These are phyloP conservation scores for Lasiodiplodia sp. DNA, from an alignment of 2,329 filamentous ascomycete genomes.

Conservation along the genomic window DNA sequence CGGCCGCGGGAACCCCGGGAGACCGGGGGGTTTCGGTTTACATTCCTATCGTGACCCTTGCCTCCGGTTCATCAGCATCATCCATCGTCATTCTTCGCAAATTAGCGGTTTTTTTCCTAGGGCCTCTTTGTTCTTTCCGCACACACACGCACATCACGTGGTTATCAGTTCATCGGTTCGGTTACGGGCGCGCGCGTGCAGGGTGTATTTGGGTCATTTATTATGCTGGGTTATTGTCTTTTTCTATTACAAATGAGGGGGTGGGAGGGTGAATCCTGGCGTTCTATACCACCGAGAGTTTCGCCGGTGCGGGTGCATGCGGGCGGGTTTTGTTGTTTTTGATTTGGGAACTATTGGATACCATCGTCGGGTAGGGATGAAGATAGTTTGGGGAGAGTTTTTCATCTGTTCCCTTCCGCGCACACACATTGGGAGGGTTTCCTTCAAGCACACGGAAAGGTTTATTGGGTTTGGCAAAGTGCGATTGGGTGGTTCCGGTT, in stretches of 20 bases:
- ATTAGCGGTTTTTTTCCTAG: not conserved
- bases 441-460: not conserved
- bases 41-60: not conserved
- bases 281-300: slow-evolving; percentile 29
- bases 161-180: not conserved
- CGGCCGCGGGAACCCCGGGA: not conserved
- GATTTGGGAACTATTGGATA: not conserved
- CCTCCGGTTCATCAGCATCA: not conserved
- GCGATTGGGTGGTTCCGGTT: not conserved
- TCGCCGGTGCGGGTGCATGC: slow-evolving; percentile 19
- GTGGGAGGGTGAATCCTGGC: not conserved
- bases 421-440: not conserved
- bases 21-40: not conserved
- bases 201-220: not conserved
- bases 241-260: not conserved
- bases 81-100: not conserved
- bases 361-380: not conserved
- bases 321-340: not conserved
- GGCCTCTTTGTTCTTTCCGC: not conserved
- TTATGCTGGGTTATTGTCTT: not conserved
- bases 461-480: not conserved
- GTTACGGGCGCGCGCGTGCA: not conserved
- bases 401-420: not conserved
- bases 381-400: not conserved
- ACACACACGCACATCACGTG: not conserved